A percentile compares a stretch with the other conserved stretches of the same genome.
Conservation (phyloP, 106 monocot genomes). For the Triglochin maritima region DNA sequence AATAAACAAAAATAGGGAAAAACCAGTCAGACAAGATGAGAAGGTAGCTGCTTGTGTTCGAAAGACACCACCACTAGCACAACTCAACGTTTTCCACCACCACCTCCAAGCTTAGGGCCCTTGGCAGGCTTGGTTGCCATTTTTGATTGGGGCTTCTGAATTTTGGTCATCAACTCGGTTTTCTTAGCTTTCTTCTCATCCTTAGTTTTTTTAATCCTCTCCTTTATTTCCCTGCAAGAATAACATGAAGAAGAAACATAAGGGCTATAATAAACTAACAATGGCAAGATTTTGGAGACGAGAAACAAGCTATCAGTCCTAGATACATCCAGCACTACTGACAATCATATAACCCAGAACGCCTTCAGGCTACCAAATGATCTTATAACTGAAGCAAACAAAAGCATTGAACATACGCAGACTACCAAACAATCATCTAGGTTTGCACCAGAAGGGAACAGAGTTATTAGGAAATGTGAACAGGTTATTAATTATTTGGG, state of each 20-base stretch:
- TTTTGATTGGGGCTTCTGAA: slow-evolving; percentile 20
- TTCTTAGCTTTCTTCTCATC: slow-evolving; percentile 38
- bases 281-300: not conserved
- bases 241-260: not conserved
- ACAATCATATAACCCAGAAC: no score
- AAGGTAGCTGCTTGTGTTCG: not conserved
- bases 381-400: no score
- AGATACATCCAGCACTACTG: no score
- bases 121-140: slow-evolving; percentile 17
- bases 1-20: not conserved
- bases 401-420: no score
- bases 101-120: slow-evolving; percentile 29
- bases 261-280: no score
- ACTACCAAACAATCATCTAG: no score
- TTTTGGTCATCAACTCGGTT: slow-evolving; percentile 16
- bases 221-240: slow-evolving; percentile 22
- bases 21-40: not conserved
- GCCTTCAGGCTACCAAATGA: no score
- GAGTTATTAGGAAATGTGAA: no score
- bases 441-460: no score
- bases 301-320: not conserved
- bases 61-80: not conserved
- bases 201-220: slow-evolving; percentile 31
- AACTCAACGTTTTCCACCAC: slow-evolving; percentile 25
- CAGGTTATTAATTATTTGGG: no score